These are phyloP conservation scores for Lineolata rhizophorae DNA, from an alignment of 495 filamentous ascomycete species.

Conservation along the genomic window DNA sequence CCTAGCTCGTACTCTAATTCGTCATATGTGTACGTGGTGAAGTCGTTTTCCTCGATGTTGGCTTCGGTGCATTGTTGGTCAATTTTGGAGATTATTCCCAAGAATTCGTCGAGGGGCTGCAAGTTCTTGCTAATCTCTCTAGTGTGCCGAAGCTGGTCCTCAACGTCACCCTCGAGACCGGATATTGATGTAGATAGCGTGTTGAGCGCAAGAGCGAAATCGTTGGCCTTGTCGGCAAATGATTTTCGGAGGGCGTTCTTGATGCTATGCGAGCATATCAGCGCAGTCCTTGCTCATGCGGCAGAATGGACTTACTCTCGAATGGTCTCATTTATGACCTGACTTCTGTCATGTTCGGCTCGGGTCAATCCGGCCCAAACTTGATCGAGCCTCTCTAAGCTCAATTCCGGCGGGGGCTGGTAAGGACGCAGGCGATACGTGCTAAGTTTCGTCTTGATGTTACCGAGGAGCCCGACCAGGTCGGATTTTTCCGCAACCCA, in stretches of 20 bases:
- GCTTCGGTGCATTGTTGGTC: slow-evolving; percentile 83
- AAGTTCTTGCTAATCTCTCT: slow-evolving; percentile 58
- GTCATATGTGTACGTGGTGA: slow-evolving; percentile 92
- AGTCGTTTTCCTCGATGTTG: slow-evolving; percentile 98
- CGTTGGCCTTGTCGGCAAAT: slow-evolving; percentile 92
- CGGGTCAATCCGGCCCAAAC: slow-evolving; percentile 63
- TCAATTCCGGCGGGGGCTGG: slow-evolving; percentile 63
- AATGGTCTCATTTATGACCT: slow-evolving; percentile 93
- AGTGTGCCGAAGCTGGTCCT: slow-evolving; percentile 79
- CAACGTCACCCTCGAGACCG: slow-evolving; percentile 81
- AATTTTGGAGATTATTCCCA: slow-evolving; percentile 58
- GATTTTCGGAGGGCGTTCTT: slow-evolving; percentile 80
- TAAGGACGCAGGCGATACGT: slow-evolving; percentile 85
- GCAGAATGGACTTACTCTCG: slow-evolving; percentile 42
- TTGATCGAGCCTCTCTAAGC: slow-evolving; percentile 52
- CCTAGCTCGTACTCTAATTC: slow-evolving; percentile 87
- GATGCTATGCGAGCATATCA: slow-evolving; percentile 29
- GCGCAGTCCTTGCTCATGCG: neutral
- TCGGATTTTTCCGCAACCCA: slow-evolving; percentile 98
- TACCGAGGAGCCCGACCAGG: slow-evolving; percentile 77
- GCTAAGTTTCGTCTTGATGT: slow-evolving; percentile 94
- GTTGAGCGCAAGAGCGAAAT: slow-evolving; percentile 84
- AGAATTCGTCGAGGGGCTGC: slow-evolving; percentile 67
- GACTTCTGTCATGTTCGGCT: slow-evolving; percentile 65
- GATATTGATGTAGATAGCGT: slow-evolving; percentile 85